phyloP scores from a whole-genome alignment of 768 basidiomycete genomes.

The Antrodiella citrinella region DNA sequence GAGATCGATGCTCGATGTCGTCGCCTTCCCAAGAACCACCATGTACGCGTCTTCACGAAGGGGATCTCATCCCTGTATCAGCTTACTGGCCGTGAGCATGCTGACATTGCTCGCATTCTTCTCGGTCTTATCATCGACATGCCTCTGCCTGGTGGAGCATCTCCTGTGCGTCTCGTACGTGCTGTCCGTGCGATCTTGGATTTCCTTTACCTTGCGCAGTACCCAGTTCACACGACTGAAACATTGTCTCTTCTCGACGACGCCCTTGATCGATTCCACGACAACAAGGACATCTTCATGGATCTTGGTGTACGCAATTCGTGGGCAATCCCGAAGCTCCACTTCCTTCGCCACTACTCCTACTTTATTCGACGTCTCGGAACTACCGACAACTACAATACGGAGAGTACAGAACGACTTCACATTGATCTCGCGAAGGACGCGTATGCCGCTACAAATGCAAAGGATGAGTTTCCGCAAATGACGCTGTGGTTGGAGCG shows the following conservation, averaged over 20 bases:
- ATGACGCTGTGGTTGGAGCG: constrained; percentile 31
- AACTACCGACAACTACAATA: no score
- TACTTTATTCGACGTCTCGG: no score
- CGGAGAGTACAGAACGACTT: no score
- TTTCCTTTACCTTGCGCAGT: constrained; percentile 19
- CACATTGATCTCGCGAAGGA: no score
- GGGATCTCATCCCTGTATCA: no score
- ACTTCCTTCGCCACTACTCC: no score
- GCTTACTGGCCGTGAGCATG: constrained; percentile 21
- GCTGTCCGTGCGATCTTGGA: no score
- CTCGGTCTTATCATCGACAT: no score
- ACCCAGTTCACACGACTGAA: constrained; percentile 7
- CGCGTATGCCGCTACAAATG: constrained; percentile 24
- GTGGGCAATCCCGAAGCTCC: no score
- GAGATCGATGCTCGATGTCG: constrained; percentile 16
- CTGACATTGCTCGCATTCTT: constrained; percentile 13
- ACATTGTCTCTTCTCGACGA: constrained; percentile 8
- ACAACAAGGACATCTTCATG: constrained; percentile 15
- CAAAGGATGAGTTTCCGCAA: constrained; percentile 22
- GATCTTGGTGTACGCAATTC: constrained; percentile 14
- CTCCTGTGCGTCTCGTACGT: no score
- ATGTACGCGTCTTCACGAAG: constrained; percentile 18
- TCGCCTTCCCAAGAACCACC: constrained; percentile 15
- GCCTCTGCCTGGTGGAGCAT: no score
- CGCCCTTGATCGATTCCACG: constrained; percentile 13